A percentile compares a stretch with the other conserved stretches of the same genome.
Evolutionary conservation across 2,329 filamentous ascomycete genomes (phyloP).

Genomic region (Leptodontidium sp.): DNA sequence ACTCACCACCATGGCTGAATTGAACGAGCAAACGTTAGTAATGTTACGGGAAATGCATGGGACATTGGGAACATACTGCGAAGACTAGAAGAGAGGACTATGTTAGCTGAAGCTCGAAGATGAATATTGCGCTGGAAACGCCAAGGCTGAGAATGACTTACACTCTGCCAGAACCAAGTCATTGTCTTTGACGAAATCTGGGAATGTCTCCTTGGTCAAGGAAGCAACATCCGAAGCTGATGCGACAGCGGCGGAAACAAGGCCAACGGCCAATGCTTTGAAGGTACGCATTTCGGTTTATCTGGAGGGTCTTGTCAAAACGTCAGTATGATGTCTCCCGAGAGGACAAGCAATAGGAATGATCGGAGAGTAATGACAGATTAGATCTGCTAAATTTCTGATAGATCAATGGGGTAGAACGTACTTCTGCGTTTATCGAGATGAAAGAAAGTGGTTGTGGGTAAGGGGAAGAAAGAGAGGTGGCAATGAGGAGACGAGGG

Average conservation of each 20-base stretch:
- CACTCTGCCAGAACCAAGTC: conserved; percentile 94
- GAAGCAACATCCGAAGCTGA: conserved; percentile 83
- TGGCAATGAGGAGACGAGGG: conserved; percentile 12
- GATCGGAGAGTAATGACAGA: background rate
- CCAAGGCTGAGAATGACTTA: conserved; percentile 55
- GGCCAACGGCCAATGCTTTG: conserved; percentile 44
- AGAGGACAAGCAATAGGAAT: background rate
- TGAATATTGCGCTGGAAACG: background rate
- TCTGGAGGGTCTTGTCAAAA: conserved; percentile 27
- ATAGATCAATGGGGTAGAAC: conserved; percentile 7
- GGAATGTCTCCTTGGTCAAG: conserved; percentile 87
- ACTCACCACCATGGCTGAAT: conserved; percentile 49
- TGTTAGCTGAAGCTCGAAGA: conserved; percentile 35
- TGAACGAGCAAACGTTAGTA: conserved; percentile 40
- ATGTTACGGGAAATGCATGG: conserved; percentile 26
- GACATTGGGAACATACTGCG: conserved; percentile 79
- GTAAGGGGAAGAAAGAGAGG: conserved; percentile 18
- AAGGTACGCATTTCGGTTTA: conserved; percentile 45
- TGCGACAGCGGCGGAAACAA: conserved; percentile 58
- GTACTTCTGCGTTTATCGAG: conserved; percentile 29
- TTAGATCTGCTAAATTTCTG: background rate
- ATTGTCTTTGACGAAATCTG: conserved; percentile 84
- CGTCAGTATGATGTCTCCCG: conserved; percentile 22
- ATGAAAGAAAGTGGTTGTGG: conserved; percentile 10
- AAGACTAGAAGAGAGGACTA: conserved; percentile 67